Evolutionary conservation across 192 early-diverging fungal species (phyloP).

Genomic region (Mortierella claussenii): DNA sequence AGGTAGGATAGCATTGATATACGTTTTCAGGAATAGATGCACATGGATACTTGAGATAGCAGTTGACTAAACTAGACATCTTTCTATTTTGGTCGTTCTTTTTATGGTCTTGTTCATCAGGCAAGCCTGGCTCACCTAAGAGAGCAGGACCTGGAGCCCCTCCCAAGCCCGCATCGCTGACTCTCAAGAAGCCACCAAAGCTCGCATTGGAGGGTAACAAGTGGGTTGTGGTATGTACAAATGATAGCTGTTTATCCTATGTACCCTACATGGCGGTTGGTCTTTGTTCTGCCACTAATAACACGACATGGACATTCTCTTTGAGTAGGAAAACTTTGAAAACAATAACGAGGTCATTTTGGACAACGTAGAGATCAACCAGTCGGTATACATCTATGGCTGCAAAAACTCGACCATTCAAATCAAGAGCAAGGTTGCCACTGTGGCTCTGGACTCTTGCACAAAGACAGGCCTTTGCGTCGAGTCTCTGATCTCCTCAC

Average conservation of each 20-base stretch:
- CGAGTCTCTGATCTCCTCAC: constrained; percentile 83
- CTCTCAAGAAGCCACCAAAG: constrained; percentile 80
- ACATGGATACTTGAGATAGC: too few relatives aligned
- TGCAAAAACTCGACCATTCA: constrained; percentile 92
- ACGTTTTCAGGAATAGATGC: too few relatives aligned
- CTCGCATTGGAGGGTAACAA: constrained; percentile 88
- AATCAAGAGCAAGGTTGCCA: constrained; percentile 93
- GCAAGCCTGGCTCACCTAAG: constrained; percentile 47
- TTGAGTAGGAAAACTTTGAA: constrained; percentile 80
- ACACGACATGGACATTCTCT: background rate
- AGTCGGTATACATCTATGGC: constrained; percentile 95
- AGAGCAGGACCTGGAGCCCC: constrained; percentile 64
- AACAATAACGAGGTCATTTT: constrained; percentile 78
- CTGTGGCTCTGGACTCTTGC: constrained; percentile 90
- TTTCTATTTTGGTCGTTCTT: background rate
- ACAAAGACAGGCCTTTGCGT: constrained; percentile 88
- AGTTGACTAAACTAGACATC: too few relatives aligned
- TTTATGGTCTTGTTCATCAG: background rate
- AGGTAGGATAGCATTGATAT: too few relatives aligned
- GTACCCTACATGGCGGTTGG: too few relatives aligned
- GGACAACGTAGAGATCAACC: constrained; percentile 83
- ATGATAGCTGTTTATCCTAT: background rate
- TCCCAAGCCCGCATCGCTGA: constrained; percentile 64
- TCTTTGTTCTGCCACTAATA: background rate
- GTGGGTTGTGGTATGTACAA: constrained; percentile 78